Conservation (phyloP, 176 grass and related monocot species). For the Tillandsia leiboldiana region DNA sequence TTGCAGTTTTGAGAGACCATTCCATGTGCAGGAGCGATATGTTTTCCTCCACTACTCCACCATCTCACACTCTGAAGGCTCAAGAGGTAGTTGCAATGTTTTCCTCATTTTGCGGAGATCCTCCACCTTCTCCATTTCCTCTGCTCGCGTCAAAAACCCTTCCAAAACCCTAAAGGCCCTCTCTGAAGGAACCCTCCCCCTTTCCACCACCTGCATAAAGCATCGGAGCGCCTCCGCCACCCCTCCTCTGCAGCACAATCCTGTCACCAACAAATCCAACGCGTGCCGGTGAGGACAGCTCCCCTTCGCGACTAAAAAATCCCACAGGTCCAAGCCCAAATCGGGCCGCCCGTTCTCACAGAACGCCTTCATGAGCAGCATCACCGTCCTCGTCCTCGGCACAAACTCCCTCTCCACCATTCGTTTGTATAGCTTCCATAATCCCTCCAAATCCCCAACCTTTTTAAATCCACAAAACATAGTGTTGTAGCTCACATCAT, state of each 20-base stretch:
- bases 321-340: conserved; percentile 63
- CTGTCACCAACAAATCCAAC: conserved; percentile 60
- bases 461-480: conserved; percentile 70
- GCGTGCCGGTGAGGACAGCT: conserved; percentile 73
- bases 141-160: conserved; percentile 36
- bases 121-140: conserved; percentile 49
- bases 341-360: conserved; percentile 59
- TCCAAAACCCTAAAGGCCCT: conserved; percentile 66
- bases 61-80: neutral
- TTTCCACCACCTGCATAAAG: conserved; percentile 48
- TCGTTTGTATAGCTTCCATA: conserved; percentile 64
- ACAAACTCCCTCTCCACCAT: conserved; percentile 47
- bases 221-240: conserved; percentile 51
- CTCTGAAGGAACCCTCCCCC: conserved; percentile 51
- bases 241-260: conserved; percentile 68
- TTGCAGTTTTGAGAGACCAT: no score
- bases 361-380: conserved; percentile 83
- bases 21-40: no score
- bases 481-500: conserved; percentile 76
- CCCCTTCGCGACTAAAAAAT: conserved; percentile 64
- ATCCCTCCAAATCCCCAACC: conserved; percentile 50
- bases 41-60: neutral
- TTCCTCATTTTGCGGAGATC: conserved; percentile 60
- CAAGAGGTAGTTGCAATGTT: conserved; percentile 6
- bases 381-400: conserved; percentile 61